Base-by-base conservation (phyloP, 345 rosid species). In the Eucalyptus rudis region DNA sequence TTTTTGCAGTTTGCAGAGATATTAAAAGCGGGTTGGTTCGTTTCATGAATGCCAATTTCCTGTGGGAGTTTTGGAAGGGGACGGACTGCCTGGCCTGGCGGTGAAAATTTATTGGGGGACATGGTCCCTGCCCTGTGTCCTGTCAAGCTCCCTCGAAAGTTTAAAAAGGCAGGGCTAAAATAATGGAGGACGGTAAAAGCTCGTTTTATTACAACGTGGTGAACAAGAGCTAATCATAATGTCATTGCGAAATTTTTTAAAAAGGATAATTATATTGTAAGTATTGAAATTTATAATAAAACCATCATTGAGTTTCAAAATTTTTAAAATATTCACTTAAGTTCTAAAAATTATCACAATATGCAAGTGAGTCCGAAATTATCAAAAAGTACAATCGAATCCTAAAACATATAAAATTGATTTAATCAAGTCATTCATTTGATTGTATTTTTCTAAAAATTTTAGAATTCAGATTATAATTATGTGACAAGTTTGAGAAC, bases 281-380 rank as follows among this genome's bases (percentile, higher is more conserved):
- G 58, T 52, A 19, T 52, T 52, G 20, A 52, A 52, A 52, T 52
- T 52, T 20, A 52, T 52, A 3, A 52, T 8, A 52, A 52, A 52
- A 52, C 2, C 24, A 20, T 52, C 1, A 1, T 52, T 52, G 10
- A 52, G 4, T 52, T 52, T 20, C 58, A 19, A 52, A 20, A 52
- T 52, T 52, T 52, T 19, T 1, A 19, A 52, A 52, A 52, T 0
- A 0, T 3, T 19, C 5, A 52, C 10, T 52, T 0, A 20, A 52
- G 2, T 52, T 52, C 56, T 52, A 52, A 52, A 10, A 56, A 4
- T 8, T 4, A 0, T 56, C 12, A 56, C 12, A 24, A 24, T 56
- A 1, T 24, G 27, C 13, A 10, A 24, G 0, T 22, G 3, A 56
- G 0, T 22, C 13, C 6, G 10, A 56, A 24, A 22, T 1, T 24